Conservation (phyloP, 2,329 filamentous ascomycete genomes). For the Cladosporium velox region DNA sequence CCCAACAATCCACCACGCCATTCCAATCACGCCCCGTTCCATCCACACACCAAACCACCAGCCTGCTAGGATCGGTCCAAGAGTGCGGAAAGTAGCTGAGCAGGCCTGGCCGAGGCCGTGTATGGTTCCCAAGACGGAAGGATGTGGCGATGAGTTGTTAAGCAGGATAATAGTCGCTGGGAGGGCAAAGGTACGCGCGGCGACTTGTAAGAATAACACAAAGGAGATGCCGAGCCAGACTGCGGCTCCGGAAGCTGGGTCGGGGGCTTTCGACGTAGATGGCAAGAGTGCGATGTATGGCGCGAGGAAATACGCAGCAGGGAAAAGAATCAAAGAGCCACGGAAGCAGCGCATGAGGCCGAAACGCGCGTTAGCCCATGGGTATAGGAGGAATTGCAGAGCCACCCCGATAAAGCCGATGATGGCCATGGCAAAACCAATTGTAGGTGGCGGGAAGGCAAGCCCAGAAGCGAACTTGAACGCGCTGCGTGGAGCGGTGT, state of each 20-base stretch:
- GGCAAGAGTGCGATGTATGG: slow-evolving; percentile 73
- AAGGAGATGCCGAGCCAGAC: slow-evolving; percentile 67
- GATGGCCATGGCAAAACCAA: slow-evolving; percentile 77
- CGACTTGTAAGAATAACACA: slow-evolving; percentile 68
- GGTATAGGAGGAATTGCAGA: slow-evolving; percentile 72
- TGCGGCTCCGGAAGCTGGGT: slow-evolving; percentile 55
- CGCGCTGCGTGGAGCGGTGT: slow-evolving; percentile 36
- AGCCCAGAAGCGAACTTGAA: slow-evolving; percentile 72
- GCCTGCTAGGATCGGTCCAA: slow-evolving; percentile 58
- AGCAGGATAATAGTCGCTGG: slow-evolving; percentile 59
- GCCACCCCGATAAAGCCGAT: slow-evolving; percentile 74
- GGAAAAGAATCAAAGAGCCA: slow-evolving; percentile 69
- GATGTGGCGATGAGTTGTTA: slow-evolving; percentile 60
- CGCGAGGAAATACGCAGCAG: slow-evolving; percentile 67
- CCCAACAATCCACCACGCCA: slow-evolving; percentile 60
- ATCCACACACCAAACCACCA: slow-evolving; percentile 58
- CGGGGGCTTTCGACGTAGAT: slow-evolving; percentile 48
- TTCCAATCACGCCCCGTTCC: slow-evolving; percentile 56
- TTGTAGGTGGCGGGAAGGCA: slow-evolving; percentile 68
- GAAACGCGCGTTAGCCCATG: slow-evolving; percentile 63
- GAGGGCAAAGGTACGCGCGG: slow-evolving; percentile 69
- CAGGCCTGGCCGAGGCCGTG: slow-evolving; percentile 62
- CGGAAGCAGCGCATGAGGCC: slow-evolving; percentile 71
- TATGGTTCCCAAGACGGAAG: slow-evolving; percentile 58
- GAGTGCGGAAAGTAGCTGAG: slow-evolving; percentile 55